phyloP scores from a whole-genome alignment of 2,329 filamentous ascomycete species.

The Huntiella moniliformis region DNA sequence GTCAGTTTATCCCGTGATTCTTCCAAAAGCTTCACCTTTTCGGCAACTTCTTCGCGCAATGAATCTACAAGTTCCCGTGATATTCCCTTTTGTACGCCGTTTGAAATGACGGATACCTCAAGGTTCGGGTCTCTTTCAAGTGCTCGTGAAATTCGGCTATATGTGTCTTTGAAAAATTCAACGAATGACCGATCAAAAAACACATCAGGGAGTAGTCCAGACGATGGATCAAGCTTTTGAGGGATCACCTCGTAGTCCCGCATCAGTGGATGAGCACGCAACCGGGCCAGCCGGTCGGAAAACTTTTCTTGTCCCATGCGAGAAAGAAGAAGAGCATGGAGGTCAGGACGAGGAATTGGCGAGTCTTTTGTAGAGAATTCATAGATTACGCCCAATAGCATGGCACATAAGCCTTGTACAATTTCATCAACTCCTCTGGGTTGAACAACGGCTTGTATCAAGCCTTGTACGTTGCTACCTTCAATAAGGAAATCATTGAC shows the following conservation, averaged over 20 bases:
- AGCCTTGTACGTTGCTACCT: conserved; percentile 74
- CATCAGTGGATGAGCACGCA: conserved; percentile 60
- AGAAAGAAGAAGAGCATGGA: conserved; percentile 60
- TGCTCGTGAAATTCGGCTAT: conserved; percentile 62
- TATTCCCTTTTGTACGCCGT: conserved; percentile 71
- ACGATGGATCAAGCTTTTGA: conserved; percentile 39
- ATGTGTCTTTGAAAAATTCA: conserved; percentile 92
- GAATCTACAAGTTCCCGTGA: conserved; percentile 87
- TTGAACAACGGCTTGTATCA: conserved; percentile 54
- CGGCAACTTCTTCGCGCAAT: conserved; percentile 55
- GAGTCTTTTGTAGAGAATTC: conserved; percentile 98
- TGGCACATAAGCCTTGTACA: conserved; percentile 64
- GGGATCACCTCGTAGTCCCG: conserved; percentile 79
- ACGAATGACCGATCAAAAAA: conserved; percentile 77
- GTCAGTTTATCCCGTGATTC: conserved; percentile 8
- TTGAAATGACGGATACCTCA: conserved; percentile 63
- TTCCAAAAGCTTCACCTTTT: conserved; percentile 32
- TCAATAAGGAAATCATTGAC: conserved; percentile 88
- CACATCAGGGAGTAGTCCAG: conserved; percentile 49
- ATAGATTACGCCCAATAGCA: conserved; percentile 74
- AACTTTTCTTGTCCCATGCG: conserved; percentile 75
- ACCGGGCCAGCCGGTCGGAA: conserved; percentile 56
- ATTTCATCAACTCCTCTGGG: conserved; percentile 42
- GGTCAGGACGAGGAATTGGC: conserved; percentile 59
- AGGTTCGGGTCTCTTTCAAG: conserved; percentile 82